A percentile compares a stretch with the other conserved stretches of the same genome.
These are phyloP conservation scores for Corymbia citriodora DNA, from an alignment of 441 rosid genomes.

Conservation along the genomic window DNA sequence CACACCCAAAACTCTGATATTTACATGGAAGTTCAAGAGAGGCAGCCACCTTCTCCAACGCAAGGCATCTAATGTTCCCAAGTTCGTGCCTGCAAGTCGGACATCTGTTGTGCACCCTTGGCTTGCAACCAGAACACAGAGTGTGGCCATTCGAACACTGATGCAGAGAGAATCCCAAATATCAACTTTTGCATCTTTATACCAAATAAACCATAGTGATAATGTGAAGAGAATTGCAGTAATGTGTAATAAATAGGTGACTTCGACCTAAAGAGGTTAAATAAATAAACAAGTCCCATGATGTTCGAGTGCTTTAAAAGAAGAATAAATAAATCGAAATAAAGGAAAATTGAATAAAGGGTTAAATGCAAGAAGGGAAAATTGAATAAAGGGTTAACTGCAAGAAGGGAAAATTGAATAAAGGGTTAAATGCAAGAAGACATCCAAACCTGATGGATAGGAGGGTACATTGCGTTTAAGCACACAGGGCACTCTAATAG, in stretches of 20 bases:
- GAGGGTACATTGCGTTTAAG: slow-evolving; percentile 78
- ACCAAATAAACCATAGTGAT: not conserved
- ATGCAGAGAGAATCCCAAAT: not conserved
- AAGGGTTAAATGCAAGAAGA: not conserved
- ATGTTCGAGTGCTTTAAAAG: not conserved
- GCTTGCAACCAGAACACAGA: slow-evolving; percentile 69
- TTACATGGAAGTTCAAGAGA: slow-evolving; percentile 77
- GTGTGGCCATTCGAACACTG: slow-evolving; percentile 82
- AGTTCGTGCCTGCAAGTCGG: slow-evolving; percentile 82
- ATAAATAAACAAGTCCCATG: not conserved
- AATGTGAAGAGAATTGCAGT: not conserved
- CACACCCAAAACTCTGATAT: slow-evolving; percentile 60
- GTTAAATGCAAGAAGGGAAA: not conserved
- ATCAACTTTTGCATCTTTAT: not conserved
- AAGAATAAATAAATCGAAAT: not conserved
- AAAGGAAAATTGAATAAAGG: not conserved
- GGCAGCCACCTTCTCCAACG: slow-evolving; percentile 72
- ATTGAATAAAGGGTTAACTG: not conserved
- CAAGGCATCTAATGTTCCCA: slow-evolving; percentile 78
- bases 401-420: not conserved
- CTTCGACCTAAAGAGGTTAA: not conserved
- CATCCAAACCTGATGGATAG: slow-evolving; percentile 59
- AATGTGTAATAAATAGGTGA: not conserved
- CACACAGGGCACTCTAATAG: slow-evolving; percentile 73
- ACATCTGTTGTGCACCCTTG: slow-evolving; percentile 70